Percentiles rank a stretch among this genome's conserved stretches.
phyloP scores from a whole-genome alignment of 805 yeast genomes.

The Saccharomycopsis synnaedendra region DNA sequence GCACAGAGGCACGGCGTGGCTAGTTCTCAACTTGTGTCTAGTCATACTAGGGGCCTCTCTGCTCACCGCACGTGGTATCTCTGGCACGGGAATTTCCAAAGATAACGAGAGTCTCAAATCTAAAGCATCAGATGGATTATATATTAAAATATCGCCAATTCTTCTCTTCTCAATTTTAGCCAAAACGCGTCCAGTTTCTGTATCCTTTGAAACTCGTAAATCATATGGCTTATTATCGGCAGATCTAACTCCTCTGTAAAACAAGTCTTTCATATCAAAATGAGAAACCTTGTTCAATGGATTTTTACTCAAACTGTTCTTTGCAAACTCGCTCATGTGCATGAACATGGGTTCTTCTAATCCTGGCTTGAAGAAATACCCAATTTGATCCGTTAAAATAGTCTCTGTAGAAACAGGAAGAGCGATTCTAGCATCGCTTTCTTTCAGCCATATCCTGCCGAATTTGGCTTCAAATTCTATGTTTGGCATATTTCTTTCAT shows the following conservation, averaged over 20 bases:
- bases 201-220: conserved; percentile 57
- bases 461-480: conserved; percentile 68
- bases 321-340: conserved; percentile 42
- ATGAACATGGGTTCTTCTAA: conserved; percentile 52
- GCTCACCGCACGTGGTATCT: conserved; percentile 42
- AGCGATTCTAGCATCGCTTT: conserved; percentile 47
- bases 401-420: conserved; percentile 63
- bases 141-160: conserved; percentile 59
- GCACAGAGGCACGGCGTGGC: conserved; percentile 66
- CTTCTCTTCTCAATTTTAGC: conserved; percentile 65
- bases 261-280: conserved; percentile 52
- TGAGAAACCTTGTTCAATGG: conserved; percentile 48
- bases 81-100: conserved; percentile 63
- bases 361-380: conserved; percentile 44
- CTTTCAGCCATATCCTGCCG: conserved; percentile 51
- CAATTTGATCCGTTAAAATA: conserved; percentile 33
- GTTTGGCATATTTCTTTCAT: conserved; percentile 28
- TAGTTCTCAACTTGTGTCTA: conserved; percentile 61
- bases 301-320: conserved; percentile 37
- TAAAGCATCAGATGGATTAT: conserved; percentile 64
- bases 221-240: conserved; percentile 44
- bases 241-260: conserved; percentile 49
- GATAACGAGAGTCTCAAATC: conserved; percentile 71
- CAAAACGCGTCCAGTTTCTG: conserved; percentile 52
- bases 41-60: conserved; percentile 42